Conservation (phyloP, 805 yeast genomes). For the Komagataella kurtzmanii region DNA sequence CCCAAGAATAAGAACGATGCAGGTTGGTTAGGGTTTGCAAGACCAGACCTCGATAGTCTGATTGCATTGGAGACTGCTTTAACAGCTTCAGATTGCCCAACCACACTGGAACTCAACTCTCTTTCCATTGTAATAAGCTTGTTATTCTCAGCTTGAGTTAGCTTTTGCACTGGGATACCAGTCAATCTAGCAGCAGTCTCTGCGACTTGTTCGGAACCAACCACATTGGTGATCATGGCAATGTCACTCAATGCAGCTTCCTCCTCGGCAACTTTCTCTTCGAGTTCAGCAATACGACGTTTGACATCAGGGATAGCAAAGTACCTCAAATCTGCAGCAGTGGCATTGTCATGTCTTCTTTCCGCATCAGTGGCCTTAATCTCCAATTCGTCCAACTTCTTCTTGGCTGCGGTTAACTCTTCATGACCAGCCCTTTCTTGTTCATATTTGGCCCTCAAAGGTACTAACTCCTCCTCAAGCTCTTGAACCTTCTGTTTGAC, state of each 20-base stretch:
- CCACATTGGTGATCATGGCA: slow-evolving; percentile 75
- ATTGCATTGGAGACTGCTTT: slow-evolving; percentile 94
- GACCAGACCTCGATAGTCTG: slow-evolving; percentile 84
- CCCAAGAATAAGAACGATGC: slow-evolving; percentile 93
- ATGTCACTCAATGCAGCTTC: slow-evolving; percentile 30
- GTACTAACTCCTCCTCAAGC: slow-evolving; percentile 72
- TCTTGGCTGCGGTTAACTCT: slow-evolving; percentile 77
- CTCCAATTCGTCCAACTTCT: slow-evolving; percentile 85
- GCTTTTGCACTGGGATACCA: slow-evolving; percentile 90
- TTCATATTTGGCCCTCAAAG: slow-evolving; percentile 72
- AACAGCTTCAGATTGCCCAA: slow-evolving; percentile 93
- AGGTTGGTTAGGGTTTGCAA: slow-evolving; percentile 94
- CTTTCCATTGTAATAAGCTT: slow-evolving; percentile 92
- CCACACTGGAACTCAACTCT: slow-evolving; percentile 69
- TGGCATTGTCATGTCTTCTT: slow-evolving; percentile 86
- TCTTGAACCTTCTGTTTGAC: slow-evolving; percentile 75
- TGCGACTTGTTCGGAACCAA: slow-evolving; percentile 39
- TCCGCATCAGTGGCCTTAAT: slow-evolving; percentile 93
- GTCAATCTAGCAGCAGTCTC: slow-evolving; percentile 92
- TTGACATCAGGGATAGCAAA: slow-evolving; percentile 93
- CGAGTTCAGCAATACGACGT: slow-evolving; percentile 63
- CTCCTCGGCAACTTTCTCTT: slow-evolving; percentile 66
- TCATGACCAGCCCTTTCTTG: slow-evolving; percentile 88
- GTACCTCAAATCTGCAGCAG: slow-evolving; percentile 93
- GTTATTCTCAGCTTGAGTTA: slow-evolving; percentile 89